Evolutionary conservation across 257 asterid species (phyloP), one percentile per base, ranked within the genome.

Genomic region (Osmanthus fragrans): DNA sequence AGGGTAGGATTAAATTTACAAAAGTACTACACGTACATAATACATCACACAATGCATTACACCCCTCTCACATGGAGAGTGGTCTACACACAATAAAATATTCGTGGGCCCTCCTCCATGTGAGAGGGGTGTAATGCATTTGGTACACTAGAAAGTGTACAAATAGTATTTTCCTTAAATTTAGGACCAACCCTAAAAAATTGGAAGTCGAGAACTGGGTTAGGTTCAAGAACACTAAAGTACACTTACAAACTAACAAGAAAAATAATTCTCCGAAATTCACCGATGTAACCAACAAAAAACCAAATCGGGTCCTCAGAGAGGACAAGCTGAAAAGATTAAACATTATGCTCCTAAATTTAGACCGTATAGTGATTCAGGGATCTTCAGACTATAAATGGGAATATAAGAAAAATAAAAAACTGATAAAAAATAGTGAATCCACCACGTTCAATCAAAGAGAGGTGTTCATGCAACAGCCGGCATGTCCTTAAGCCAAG

Each of bases 401-500:
- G 76, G 37, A 83, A 80, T 60, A 65, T 19, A 34, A 77, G 73
- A 72, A 76, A 79, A 78, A 69, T 51, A 82, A 80, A 85, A 81
- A 77, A 87, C 82, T 67, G 82, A 80, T 66, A 72, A 85, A 82
- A 81, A 80, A 81, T 73, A 72, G 82, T 78, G 85, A 86, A 86
- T 85, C 71, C 81, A 56, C 72, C 23, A 80, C 42, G 19, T 70
- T 75, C 16, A 79, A 80, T 42, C 79, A 64, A 73, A 37, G 60
- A 27, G n/a, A 34, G 9, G 74, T 79, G 29, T 73, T 85, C 82
- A 90, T 27, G 87, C 94, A 76, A 88, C 72, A 47, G 95, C 95
- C 30, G 92, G 95, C 95, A 90, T 90, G 85, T 90, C 95, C 89
- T 88, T 90, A 76, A 90, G 92, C 95, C 94, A 89, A 33, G 92